Conservation (phyloP, 2,329 filamentous ascomycete genomes). For the Cladophialophora bantiana region DNA sequence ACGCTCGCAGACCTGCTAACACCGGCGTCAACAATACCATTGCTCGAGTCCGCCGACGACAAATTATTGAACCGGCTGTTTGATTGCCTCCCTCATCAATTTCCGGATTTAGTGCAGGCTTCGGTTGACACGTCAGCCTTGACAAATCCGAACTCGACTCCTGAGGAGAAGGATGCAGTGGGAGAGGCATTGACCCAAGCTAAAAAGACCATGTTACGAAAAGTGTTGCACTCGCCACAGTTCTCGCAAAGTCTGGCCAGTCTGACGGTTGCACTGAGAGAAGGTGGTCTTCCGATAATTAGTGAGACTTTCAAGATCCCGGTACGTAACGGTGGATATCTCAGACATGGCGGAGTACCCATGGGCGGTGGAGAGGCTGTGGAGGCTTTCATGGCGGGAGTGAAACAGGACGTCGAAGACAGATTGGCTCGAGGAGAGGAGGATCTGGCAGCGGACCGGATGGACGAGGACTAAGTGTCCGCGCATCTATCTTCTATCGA, state of each 20-base stretch:
- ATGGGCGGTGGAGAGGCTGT: constrained; percentile 88
- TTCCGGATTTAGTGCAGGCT: constrained; percentile 78
- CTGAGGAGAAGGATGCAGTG: constrained; percentile 64
- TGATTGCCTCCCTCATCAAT: constrained; percentile 75
- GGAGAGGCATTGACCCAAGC: constrained; percentile 76
- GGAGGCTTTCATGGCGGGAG: constrained; percentile 87
- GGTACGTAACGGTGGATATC: constrained; percentile 82
- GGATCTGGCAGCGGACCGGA: constrained; percentile 45
- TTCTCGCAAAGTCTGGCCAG: constrained; percentile 86
- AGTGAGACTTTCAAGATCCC: constrained; percentile 82
- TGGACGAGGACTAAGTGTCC: constrained; percentile 51
- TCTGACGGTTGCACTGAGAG: constrained; percentile 84
- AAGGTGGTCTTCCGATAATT: constrained; percentile 89
- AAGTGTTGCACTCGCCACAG: constrained; percentile 86
- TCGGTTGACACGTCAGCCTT: constrained; percentile 65
- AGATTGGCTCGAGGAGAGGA: constrained; percentile 37
- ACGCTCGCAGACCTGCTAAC: constrained; percentile 85
- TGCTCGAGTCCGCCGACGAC: constrained; percentile 71
- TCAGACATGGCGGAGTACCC: constrained; percentile 79
- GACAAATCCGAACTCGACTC: constrained; percentile 72
- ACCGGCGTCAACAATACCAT: constrained; percentile 76
- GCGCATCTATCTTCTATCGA: background rate
- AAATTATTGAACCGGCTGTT: constrained; percentile 76
- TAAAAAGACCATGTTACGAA: constrained; percentile 81
- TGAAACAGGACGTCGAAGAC: constrained; percentile 75